Base-by-base conservation (phyloP, 345 rosid species). In the Populus ilicifolia region DNA sequence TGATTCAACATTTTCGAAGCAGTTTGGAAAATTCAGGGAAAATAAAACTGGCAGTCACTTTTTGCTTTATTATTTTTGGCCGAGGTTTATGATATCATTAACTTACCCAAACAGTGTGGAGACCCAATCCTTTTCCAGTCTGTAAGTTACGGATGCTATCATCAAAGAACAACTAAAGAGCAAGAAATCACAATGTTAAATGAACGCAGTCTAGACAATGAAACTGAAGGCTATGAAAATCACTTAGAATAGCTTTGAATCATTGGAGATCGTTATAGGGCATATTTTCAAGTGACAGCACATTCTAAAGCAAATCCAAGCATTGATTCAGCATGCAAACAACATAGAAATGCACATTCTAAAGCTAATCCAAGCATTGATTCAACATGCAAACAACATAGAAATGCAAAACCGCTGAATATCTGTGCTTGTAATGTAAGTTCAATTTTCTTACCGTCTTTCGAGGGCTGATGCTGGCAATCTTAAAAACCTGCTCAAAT, bases 391-490 rank as follows among this genome's bases (percentile, higher is more conserved):
- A 36, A 56, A 5, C 23, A 38, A 44, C 66, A 16, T 18, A 13
- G 12, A 73, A 41, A 59, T 62, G 6, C 44, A 12, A 21, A 36
- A 69, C 52, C 30, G 29, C 44, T 27, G 39, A n/a, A 36, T 30
- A 5, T 23, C 39, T 21, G 7, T 21, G 5, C 25, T 23, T 38
- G 5, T 12, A 59, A 33, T 33, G 36, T 20, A 46, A 30, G 61
- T 64, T 56, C 11, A 61, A 71, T 25, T 7, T n/a, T 56, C 92
- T 86, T 72, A 93, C 97, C 30, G 98, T 92, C 83, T 87, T 86
- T 66, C 86, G 84, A 74, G 98, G 92, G 52, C 81, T 74, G 70
- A 91, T 81, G 74, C 79, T 83, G 23, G 93, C 93, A 2, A 93
- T 86, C 74, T 87, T 80, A 66, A 93, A 87, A 72, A 90, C 94